phyloP scores from a whole-genome alignment of 768 basidiomycete species.

The Rubroboletus satanas region DNA sequence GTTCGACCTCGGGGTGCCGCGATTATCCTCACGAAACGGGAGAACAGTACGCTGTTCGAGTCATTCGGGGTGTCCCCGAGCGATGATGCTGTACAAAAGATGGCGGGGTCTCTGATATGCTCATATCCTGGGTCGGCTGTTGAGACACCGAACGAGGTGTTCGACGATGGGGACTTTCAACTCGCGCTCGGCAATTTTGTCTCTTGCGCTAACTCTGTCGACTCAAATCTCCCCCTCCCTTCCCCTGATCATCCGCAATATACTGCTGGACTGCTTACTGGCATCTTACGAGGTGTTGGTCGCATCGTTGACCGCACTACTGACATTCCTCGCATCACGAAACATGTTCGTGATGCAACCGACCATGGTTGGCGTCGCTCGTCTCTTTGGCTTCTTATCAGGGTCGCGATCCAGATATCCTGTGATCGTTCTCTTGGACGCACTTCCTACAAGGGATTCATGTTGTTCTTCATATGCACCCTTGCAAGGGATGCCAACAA shows the following conservation, averaged over 20 bases:
- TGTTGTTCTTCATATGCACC: constrained; percentile 14
- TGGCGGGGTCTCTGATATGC: constrained; percentile 2
- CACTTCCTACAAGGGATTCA: no score
- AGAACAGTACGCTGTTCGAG: constrained; percentile 10
- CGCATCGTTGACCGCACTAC: background rate
- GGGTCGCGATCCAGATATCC: constrained; percentile 28
- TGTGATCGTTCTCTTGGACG: background rate
- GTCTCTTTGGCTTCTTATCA: constrained; percentile 10
- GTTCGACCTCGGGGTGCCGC: constrained; percentile 43
- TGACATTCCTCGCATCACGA: background rate
- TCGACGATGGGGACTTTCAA: constrained; percentile 12
- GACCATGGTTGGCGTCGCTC: no score
- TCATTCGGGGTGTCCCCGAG: constrained; percentile 28
- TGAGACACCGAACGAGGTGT: constrained; percentile 5
- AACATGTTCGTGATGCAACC: constrained; percentile 20
- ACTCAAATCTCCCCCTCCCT: background rate
- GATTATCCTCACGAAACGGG: constrained; percentile 32
- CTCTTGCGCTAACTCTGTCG: background rate
- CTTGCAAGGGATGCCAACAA: constrained; percentile 21
- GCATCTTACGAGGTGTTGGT: background rate
- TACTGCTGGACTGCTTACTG: background rate
- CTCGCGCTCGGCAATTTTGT: constrained; percentile 7
- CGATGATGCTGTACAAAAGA: constrained; percentile 32
- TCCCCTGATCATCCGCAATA: background rate
- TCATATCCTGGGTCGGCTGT: constrained; percentile 23